These are phyloP conservation scores for Pythium vanterpoolii DNA, from an alignment of 352 stramenopile genomes.

Conservation along the genomic window DNA sequence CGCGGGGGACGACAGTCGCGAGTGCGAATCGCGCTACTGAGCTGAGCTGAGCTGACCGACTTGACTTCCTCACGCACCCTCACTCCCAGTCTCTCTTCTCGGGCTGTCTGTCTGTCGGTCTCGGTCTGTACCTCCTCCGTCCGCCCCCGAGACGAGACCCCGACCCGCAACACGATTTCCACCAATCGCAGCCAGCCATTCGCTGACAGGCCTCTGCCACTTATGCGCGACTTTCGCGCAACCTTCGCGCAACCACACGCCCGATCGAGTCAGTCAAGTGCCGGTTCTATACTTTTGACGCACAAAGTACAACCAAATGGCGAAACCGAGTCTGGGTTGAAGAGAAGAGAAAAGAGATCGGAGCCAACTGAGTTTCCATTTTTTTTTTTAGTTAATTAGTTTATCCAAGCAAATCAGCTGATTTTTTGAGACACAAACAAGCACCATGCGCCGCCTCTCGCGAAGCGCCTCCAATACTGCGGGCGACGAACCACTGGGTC, in stretches of 20 bases:
- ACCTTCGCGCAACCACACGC: conserved; percentile 13
- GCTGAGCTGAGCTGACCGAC: too few species aligned
- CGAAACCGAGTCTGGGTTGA: not conserved
- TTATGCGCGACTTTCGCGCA: conserved; percentile 29
- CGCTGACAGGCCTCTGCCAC: conserved; percentile 25
- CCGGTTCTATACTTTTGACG: not conserved
- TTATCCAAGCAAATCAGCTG: not conserved
- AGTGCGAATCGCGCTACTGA: too few species aligned
- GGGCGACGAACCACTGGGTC: conserved; percentile 12
- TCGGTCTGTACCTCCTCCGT: not conserved
- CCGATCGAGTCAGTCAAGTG: conserved; percentile 1
- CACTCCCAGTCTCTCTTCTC: too few species aligned
- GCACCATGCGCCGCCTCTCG: conserved; percentile 14
- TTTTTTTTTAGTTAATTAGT: too few species aligned
- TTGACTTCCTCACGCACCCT: too few species aligned
- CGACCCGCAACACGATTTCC: conserved; percentile 12
- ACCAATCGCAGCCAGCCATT: conserved; percentile 16
- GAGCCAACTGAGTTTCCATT: not conserved
- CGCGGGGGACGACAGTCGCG: too few species aligned
- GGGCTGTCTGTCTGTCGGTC: too few species aligned
- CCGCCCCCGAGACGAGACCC: conserved; percentile 2
- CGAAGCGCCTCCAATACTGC: not conserved
- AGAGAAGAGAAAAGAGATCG: conserved; percentile 2
- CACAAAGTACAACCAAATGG: not conserved
- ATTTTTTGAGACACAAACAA: too few species aligned